Evolutionary conservation across 345 rosid species (phyloP), one percentile per base, ranked within the genome.

Genomic region (Gossypium anomalum): DNA sequence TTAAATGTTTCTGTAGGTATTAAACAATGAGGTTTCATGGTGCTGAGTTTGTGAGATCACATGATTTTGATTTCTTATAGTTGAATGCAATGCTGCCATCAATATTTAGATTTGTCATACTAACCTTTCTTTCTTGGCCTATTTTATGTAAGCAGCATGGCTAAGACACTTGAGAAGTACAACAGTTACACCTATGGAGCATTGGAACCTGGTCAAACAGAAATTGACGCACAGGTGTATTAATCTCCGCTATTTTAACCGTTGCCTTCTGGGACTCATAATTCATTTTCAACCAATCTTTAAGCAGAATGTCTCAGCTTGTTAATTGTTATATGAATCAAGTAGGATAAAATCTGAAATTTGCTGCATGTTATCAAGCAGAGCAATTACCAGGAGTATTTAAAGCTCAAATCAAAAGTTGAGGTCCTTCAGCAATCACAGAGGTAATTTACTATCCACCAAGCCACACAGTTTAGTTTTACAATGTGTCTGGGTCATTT

Each of bases 341-440:
- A 34, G 41, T 34, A 34, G 41, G 29, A 22, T 3, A 3, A 57
- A 57, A 69, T 27, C 58, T 52, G 52, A 27, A 27, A 51, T 15
- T 34, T 69, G 9, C 16, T 57, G n/a, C 16, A 52, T 69, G 56
- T 47, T 41, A 17, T 70, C 23, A 70, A 70, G 73, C 73, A 91
- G 97, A 82, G 77, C 48, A 80, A 68, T 77, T 92, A 89, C 78
- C 86, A 88, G 82, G 93, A 90, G 78, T 92, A 89, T 76, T 67
- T 90, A 72, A 82, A 81, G 77, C 89, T 94, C 65, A 90, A 88
- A 83, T 77, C 83, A 69, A 82, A 77, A 73, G 91, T 79, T 61
- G 97, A 94, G 53, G 79, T 67, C 34, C 85, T 92, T 27, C 96
- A 92, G 74, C 83, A 73, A 56, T 81, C 90, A 20, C 96, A 94